Evolutionary conservation across 768 basidiomycete species (phyloP).

Genomic region (Tricholoma matsutake): DNA sequence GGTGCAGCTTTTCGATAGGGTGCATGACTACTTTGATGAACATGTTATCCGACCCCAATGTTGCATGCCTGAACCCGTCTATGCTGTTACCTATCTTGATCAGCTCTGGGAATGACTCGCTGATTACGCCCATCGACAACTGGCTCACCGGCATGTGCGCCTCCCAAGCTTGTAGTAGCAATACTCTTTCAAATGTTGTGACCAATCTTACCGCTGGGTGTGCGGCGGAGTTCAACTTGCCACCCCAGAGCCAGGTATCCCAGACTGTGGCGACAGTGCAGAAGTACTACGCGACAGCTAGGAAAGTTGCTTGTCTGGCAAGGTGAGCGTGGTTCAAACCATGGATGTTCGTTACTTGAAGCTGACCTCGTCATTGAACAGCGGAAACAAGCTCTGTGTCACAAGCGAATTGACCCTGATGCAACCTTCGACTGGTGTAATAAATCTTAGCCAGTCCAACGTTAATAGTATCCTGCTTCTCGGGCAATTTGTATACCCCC

Average conservation of each 20-base stretch:
- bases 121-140: constrained; percentile 40
- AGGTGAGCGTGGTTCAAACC: constrained; percentile 41
- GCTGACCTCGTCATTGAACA: constrained; percentile 5
- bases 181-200: constrained; percentile 43
- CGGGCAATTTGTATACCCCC: constrained; percentile 17
- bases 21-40: constrained; percentile 18
- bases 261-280: constrained; percentile 32
- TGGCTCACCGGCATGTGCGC: constrained; percentile 53
- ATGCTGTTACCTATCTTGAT: constrained; percentile 27
- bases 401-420: constrained; percentile 48
- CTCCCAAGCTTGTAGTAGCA: constrained; percentile 45
- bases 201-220: constrained; percentile 48
- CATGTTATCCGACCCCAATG: constrained; percentile 12
- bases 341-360: not conserved
- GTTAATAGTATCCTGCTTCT: constrained; percentile 13
- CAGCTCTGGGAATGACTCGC: constrained; percentile 26
- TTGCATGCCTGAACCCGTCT: constrained; percentile 38
- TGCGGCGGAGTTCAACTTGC: constrained; percentile 29
- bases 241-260: constrained; percentile 10
- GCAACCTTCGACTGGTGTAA: constrained; percentile 34
- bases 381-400: constrained; percentile 42
- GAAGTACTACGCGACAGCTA: constrained; percentile 42
- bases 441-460: constrained; percentile 25
- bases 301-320: constrained; percentile 50
- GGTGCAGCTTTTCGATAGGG: constrained; percentile 17